Evolutionary conservation across 148 eudicot genomes (phyloP), one percentile per base, ranked within the genome.

Genomic region (Vaccinium corymbosum): DNA sequence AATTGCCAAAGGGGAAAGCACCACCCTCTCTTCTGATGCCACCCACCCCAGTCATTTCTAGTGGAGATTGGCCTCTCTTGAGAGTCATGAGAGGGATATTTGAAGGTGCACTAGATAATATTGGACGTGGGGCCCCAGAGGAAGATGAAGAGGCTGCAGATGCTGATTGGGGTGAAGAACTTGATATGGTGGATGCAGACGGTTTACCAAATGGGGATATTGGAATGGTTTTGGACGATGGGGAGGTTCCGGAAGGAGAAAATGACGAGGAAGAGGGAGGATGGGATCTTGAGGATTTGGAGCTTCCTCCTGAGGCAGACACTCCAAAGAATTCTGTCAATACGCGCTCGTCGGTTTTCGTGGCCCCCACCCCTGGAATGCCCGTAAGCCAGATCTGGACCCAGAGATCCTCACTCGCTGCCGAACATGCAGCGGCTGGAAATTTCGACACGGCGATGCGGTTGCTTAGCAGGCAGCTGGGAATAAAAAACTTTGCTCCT

Each of bases 391-490:
- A 96, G 80, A 94, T 94, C 76, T 96, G 98, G 98, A 88, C 85
- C 64, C 98, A 96, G 85, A 93, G 80, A 82, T 96, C 98, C 12
- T 93, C 97, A 68, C 91, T 96, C 42, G 98, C 98, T 27, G 98
- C 98, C 56, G 98, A 95, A 83, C 98, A 95, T 78, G 98, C 93
- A 20, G 98, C 97, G 62, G 98, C 97, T 57, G 98, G 98, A 49
- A 94, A 96, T 85, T 96, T 96, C 7, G 98, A 96, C 81, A 93
- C 95, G 66, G 98, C 98, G 13, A 94, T 96, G 98, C 93, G 95
- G 78, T 83, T 96, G 83, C 86, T 96, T 6, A 90, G 83, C 88
- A 94, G 98, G 13, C 98, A 96, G 83, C 87, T 96, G 35, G 98
- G 98, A 80, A 92, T 96, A 1, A 90, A 70, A 75, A 96, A 94